A percentile compares a stretch with the other conserved stretches of the same genome.
Conservation (phyloP, 345 rosid genomes). For the Turritis glabra region DNA sequence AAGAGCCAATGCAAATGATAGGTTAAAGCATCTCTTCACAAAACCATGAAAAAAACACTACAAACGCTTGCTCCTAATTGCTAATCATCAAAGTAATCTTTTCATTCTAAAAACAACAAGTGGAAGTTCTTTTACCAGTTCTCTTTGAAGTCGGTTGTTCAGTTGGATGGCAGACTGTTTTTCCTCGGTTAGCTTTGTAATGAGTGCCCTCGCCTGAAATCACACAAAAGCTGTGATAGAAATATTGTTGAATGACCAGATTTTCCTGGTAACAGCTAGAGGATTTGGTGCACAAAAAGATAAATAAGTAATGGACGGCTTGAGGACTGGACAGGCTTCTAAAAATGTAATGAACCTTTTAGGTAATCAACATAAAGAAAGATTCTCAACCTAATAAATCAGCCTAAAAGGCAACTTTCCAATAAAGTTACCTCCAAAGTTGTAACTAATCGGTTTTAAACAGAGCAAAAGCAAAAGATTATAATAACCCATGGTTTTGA, state of each 20-base stretch:
- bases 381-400: slow-evolving; percentile 23
- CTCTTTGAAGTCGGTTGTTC: slow-evolving; percentile 61
- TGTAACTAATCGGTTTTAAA: slow-evolving; percentile 3
- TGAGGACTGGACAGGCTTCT: not conserved
- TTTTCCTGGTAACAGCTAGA: slow-evolving; percentile 2
- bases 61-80: not conserved
- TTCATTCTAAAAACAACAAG: not conserved
- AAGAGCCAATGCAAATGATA: not conserved
- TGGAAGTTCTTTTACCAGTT: slow-evolving; percentile 53
- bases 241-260: not conserved
- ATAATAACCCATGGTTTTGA: not conserved
- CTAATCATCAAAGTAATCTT: not conserved
- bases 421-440: slow-evolving; percentile 15
- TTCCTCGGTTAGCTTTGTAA: slow-evolving; percentile 65
- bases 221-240: slow-evolving; percentile 6
- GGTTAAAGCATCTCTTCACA: not conserved
- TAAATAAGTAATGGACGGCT: slow-evolving; percentile 18
- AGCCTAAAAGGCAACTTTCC: slow-evolving; percentile 17
- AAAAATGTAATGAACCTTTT: slow-evolving; percentile 24
- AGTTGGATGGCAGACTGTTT: slow-evolving; percentile 56
- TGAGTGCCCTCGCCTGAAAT: slow-evolving; percentile 54
- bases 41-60: not conserved
- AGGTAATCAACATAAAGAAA: slow-evolving; percentile 11
- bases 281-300: not conserved
- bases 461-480: slow-evolving; percentile 9